These are phyloP conservation scores for Candolleomyces eurysporus DNA, from an alignment of 768 basidiomycete genomes.

Conservation along the genomic window DNA sequence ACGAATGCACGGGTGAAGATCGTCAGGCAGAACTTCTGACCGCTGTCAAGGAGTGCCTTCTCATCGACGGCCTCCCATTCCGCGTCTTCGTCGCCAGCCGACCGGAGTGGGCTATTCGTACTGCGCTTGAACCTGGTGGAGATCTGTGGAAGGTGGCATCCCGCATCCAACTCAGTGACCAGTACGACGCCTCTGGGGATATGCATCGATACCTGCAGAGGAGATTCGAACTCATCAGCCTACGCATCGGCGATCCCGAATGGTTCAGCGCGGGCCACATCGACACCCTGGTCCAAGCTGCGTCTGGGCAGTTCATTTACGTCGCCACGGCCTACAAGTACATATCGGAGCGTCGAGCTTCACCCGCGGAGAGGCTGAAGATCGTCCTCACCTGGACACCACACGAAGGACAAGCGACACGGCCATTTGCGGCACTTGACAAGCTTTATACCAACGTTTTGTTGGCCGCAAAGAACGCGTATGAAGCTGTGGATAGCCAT, in stretches of 20 bases:
- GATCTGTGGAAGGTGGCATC: no score
- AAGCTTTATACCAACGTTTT: neutral
- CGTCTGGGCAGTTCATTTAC: constrained; percentile 7
- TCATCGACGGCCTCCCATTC: neutral
- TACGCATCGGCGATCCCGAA: neutral
- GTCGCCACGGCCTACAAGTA: neutral
- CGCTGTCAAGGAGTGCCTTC: neutral
- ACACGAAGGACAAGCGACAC: neutral
- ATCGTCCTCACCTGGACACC: neutral
- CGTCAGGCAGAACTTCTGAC: neutral
- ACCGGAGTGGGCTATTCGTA: neutral
- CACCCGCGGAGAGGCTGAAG: neutral
- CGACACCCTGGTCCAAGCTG: neutral
- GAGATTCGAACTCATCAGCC: neutral
- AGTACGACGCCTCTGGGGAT: neutral
- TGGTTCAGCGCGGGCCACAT: neutral
- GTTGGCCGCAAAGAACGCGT: neutral
- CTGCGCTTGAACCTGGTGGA: neutral
- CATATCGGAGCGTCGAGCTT: neutral
- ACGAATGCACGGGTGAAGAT: neutral
- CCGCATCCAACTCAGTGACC: neutral
- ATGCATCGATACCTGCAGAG: neutral
- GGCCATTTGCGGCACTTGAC: neutral
- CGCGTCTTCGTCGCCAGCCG: constrained; percentile 2
- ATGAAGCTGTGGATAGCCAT: neutral